A percentile compares a stretch with the other conserved stretches of the same genome.
Conservation (phyloP, 1,284 basidiomycete species). For the Moniliella sp. region DNA sequence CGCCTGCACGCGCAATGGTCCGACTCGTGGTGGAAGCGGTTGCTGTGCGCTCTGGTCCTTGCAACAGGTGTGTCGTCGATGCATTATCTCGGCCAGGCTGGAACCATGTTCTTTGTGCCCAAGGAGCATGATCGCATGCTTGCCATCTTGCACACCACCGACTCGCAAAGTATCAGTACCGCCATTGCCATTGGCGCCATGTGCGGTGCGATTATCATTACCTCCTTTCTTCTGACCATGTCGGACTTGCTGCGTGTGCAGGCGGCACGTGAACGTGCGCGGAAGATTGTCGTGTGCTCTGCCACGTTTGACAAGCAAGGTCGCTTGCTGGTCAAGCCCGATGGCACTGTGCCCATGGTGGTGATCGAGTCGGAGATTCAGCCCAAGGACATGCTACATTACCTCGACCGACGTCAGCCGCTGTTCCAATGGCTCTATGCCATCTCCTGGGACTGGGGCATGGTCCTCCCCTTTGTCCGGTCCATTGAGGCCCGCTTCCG, state of each 20-base stretch:
- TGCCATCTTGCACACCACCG: slow-evolving; percentile 8
- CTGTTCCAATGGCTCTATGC: slow-evolving; percentile 41
- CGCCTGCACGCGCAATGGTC: slow-evolving; percentile 38
- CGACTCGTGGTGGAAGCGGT: slow-evolving; percentile 39
- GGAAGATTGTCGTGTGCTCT: slow-evolving; percentile 38
- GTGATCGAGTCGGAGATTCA: slow-evolving; percentile 38
- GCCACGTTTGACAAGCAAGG: slow-evolving; percentile 39
- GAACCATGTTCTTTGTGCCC: slow-evolving; percentile 34
- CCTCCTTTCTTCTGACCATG: slow-evolving; percentile 35
- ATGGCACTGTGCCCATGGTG: slow-evolving; percentile 39
- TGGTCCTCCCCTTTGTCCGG: slow-evolving; percentile 37
- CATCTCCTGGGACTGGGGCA: slow-evolving; percentile 39
- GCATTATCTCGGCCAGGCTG: slow-evolving; percentile 40
- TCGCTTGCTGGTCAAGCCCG: slow-evolving; percentile 37
- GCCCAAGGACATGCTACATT: slow-evolving; percentile 34
- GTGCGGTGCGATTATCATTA: slow-evolving; percentile 37
- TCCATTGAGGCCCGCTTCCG: slow-evolving; percentile 33
- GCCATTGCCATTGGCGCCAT: slow-evolving; percentile 35
- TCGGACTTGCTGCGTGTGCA: slow-evolving; percentile 35
- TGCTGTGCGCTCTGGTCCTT: slow-evolving; percentile 35
- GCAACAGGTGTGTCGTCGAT: slow-evolving; percentile 38
- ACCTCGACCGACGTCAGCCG: slow-evolving; percentile 37
- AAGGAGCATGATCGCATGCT: slow-evolving; percentile 6
- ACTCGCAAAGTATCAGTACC: slow-evolving; percentile 29
- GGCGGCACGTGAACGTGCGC: slow-evolving; percentile 34